Conservation (phyloP, 2,329 filamentous ascomycete species). For the Curvularia sp. region DNA sequence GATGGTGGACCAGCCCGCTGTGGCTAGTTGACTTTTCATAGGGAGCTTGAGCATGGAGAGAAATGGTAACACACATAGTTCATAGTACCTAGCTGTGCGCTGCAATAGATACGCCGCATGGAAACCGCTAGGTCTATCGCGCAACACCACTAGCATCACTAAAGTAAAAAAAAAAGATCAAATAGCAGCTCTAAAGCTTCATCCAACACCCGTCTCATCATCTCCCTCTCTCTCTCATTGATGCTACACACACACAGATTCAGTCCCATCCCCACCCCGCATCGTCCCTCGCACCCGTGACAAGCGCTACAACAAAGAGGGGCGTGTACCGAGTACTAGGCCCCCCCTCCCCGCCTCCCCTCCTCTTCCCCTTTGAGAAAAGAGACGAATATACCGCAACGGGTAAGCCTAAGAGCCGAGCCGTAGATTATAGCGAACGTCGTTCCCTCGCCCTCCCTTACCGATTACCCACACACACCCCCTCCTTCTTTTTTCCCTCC, state of each 20-base stretch:
- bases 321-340: background rate
- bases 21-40: background rate
- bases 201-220: background rate
- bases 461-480: too few relatives aligned
- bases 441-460: slow-evolving; percentile 11
- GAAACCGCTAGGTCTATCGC: too few relatives aligned
- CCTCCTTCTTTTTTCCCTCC: too few relatives aligned
- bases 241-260: background rate
- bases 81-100: too few relatives aligned
- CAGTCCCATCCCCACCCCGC: too few relatives aligned
- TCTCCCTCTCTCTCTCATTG: background rate
- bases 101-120: too few relatives aligned
- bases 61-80: background rate
- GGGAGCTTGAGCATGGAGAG: background rate
- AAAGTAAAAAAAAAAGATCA: too few relatives aligned
- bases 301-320: background rate
- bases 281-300: background rate
- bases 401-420: slow-evolving; percentile 8
- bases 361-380: background rate
- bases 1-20: slow-evolving; percentile 16
- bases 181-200: background rate
- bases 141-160: too few relatives aligned
- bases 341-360: background rate
- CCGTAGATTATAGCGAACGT: slow-evolving; percentile 24
- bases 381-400: slow-evolving; percentile 2